These are phyloP conservation scores for Colletotrichum salicis DNA, from an alignment of 2,329 filamentous ascomycete genomes.

Conservation along the genomic window DNA sequence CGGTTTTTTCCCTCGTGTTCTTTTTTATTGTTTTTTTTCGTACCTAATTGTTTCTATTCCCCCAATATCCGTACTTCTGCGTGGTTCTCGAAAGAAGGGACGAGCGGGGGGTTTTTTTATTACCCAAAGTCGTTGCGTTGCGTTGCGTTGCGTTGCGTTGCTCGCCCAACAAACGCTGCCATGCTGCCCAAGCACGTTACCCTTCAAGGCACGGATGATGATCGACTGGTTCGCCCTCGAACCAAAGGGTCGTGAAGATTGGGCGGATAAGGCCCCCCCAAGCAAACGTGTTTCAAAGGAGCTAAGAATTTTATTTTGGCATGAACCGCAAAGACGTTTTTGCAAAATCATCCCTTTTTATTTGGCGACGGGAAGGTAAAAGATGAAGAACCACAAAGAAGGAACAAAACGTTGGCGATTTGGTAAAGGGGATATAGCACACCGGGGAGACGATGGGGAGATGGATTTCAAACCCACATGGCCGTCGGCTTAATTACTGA, in stretches of 20 bases:
- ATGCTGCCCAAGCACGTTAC: neutral
- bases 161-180: neutral
- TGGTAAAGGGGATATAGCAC: neutral
- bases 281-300: neutral
- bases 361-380: neutral
- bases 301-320: neutral
- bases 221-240: neutral
- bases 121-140: too few species aligned
- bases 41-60: neutral
- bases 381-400: neutral
- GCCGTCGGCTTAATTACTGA: neutral
- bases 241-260: neutral
- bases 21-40: neutral
- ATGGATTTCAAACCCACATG: too few species aligned
- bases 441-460: neutral
- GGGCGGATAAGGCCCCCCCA: neutral
- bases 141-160: neutral
- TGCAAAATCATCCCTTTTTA: neutral
- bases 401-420: neutral
- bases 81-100: neutral
- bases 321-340: slow-evolving; percentile 11
- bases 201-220: neutral
- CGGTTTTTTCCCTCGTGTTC: neutral
- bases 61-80: neutral
- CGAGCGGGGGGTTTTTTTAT: neutral